Percentiles rank a stretch among this genome's conserved stretches.
phyloP scores from a whole-genome alignment of 73 alveolate species.

The Paramecium bursaria region DNA sequence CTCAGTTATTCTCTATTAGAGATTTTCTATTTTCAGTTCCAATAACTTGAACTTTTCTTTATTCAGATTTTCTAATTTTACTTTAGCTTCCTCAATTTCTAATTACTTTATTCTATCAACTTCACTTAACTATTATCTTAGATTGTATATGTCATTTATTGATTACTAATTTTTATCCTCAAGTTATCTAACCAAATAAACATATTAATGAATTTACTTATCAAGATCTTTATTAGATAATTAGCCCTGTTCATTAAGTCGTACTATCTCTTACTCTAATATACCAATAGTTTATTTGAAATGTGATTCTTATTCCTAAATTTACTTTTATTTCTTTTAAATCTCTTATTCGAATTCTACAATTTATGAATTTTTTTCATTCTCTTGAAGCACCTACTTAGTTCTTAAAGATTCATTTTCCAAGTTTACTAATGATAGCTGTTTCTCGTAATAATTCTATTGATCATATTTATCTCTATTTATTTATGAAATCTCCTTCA shows the following conservation, averaged over 20 bases:
- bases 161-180: conserved; percentile 19
- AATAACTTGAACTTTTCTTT: not conserved
- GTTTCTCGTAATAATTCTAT: conserved; percentile 17
- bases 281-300: not conserved
- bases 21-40: not conserved
- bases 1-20: not conserved
- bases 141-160: conserved; percentile 5
- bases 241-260: not conserved
- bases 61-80: not conserved
- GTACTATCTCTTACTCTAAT: conserved; percentile 6
- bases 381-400: not conserved
- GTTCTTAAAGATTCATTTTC: conserved; percentile 20
- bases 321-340: not conserved
- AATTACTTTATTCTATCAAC: not conserved
- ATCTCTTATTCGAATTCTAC: conserved; percentile 19
- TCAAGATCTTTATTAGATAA: conserved; percentile 12
- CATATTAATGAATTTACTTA: not conserved
- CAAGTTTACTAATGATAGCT: not conserved
- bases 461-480: not conserved
- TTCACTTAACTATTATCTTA: conserved; percentile 2
- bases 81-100: conserved; percentile 21
- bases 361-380: not conserved
- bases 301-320: not conserved
- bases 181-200: not conserved
- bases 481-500: not conserved